phyloP scores from a whole-genome alignment of 305 asterid species.

The Fraxinus floribunda region DNA sequence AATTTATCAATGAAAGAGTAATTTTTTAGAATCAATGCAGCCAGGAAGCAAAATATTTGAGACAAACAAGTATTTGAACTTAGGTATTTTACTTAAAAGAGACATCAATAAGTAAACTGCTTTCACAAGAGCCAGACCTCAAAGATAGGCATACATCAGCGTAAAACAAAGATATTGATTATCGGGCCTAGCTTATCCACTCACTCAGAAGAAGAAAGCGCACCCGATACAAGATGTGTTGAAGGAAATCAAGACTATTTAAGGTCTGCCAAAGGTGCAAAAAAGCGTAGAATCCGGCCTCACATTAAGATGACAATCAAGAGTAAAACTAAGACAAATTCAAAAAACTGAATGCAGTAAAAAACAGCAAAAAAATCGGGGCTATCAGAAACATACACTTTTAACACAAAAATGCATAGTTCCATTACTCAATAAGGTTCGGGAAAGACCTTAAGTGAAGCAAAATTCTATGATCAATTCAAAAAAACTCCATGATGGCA shows the following conservation, averaged over 20 bases:
- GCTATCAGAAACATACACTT: background rate
- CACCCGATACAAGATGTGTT: background rate
- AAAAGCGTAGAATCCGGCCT: background rate
- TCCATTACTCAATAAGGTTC: constrained; percentile 24
- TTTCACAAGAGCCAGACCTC: background rate
- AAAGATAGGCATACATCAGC: background rate
- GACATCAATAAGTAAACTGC: background rate
- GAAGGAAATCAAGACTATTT: background rate
- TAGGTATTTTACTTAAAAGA: too few species aligned
- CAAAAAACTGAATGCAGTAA: background rate
- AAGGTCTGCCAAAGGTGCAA: background rate
- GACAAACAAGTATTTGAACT: too few species aligned
- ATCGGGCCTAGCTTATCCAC: background rate
- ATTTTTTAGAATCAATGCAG: too few species aligned
- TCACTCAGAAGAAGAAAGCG: background rate
- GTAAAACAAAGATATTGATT: background rate
- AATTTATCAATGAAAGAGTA: too few species aligned
- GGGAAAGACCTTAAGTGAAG: constrained; percentile 10
- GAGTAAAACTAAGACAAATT: background rate
- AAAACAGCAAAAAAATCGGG: background rate
- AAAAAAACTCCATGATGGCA: constrained; percentile 83
- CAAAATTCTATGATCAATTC: constrained; percentile 10
- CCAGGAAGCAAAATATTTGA: too few species aligned
- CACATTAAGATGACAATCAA: background rate
- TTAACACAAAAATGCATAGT: background rate